Conservation (phyloP, 140 eudicot species). For the Ambrosia hybrid region DNA sequence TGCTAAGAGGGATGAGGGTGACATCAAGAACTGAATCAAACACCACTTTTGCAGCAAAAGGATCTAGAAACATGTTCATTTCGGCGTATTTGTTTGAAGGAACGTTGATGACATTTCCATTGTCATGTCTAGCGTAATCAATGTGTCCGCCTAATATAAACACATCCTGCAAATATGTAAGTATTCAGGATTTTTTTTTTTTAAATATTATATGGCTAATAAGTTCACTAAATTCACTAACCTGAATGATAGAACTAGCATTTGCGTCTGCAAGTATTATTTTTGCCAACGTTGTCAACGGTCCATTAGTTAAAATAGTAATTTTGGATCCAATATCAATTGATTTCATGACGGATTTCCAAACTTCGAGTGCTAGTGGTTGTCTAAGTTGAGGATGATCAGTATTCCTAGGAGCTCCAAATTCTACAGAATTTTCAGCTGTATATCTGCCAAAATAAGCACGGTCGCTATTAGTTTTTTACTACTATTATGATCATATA, state of each 20-base stretch:
- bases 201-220: neutral
- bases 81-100: slow-evolving; percentile 66
- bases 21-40: slow-evolving; percentile 49
- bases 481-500: no score
- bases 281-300: slow-evolving; percentile 71
- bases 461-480: neutral
- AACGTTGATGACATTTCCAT: slow-evolving; percentile 66
- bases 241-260: slow-evolving; percentile 57
- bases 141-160: slow-evolving; percentile 71
- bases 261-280: slow-evolving; percentile 51
- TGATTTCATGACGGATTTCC: slow-evolving; percentile 58
- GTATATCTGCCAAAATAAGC: slow-evolving; percentile 50
- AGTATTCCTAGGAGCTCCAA: slow-evolving; percentile 78
- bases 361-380: slow-evolving; percentile 65
- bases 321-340: slow-evolving; percentile 48
- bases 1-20: slow-evolving; percentile 62
- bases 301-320: slow-evolving; percentile 77
- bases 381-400: slow-evolving; percentile 74
- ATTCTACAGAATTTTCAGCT: slow-evolving; percentile 56
- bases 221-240: slow-evolving; percentile 16
- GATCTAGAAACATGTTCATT: slow-evolving; percentile 75
- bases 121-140: slow-evolving; percentile 21
- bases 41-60: slow-evolving; percentile 77
- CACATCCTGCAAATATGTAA: slow-evolving; percentile 55
- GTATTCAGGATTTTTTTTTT: neutral